Percentiles rank a stretch among this genome's conserved stretches.
Evolutionary conservation across 2,329 filamentous ascomycete species (phyloP).

Genomic region (Colletotrichum costaricense): DNA sequence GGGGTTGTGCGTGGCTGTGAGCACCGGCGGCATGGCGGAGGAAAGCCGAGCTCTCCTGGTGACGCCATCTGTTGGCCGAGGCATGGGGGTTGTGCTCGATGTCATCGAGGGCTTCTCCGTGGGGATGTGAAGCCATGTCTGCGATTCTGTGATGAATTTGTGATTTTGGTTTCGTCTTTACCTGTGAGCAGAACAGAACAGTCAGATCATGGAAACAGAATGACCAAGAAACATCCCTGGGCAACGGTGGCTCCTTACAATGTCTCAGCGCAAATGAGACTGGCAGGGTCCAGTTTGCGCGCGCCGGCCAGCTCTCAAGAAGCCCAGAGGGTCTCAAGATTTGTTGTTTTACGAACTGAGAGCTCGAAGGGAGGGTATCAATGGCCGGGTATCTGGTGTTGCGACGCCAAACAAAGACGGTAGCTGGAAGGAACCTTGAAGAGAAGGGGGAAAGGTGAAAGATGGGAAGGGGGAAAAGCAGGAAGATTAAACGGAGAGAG

Average conservation of each 20-base stretch:
- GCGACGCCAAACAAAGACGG: neutral
- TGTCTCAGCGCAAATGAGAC: constrained; percentile 33
- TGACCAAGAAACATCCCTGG: neutral
- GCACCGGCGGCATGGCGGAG: constrained; percentile 57
- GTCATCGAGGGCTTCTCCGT: constrained; percentile 43
- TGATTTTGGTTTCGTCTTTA: constrained; percentile 44
- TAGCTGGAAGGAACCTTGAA: neutral
- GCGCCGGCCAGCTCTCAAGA: constrained; percentile 14
- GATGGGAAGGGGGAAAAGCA: neutral
- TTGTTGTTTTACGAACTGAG: constrained; percentile 5
- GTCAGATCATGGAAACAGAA: constrained; percentile 6
- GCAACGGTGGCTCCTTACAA: constrained; percentile 26
- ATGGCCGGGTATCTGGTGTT: constrained; percentile 18
- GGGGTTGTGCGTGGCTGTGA: constrained; percentile 42
- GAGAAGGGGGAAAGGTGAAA: neutral
- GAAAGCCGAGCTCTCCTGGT: constrained; percentile 71
- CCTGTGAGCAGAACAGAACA: constrained; percentile 14
- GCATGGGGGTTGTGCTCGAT: constrained; percentile 63
- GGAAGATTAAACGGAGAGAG: constrained; percentile 12
- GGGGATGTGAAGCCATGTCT: constrained; percentile 38
- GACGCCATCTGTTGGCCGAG: constrained; percentile 70
- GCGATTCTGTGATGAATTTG: neutral
- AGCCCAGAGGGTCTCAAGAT: neutral
- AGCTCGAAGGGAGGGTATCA: constrained; percentile 13
- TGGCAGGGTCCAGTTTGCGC: constrained; percentile 20